Evolutionary conservation across 495 filamentous ascomycete species (phyloP).

Genomic region (Apiosordaria backusii): DNA sequence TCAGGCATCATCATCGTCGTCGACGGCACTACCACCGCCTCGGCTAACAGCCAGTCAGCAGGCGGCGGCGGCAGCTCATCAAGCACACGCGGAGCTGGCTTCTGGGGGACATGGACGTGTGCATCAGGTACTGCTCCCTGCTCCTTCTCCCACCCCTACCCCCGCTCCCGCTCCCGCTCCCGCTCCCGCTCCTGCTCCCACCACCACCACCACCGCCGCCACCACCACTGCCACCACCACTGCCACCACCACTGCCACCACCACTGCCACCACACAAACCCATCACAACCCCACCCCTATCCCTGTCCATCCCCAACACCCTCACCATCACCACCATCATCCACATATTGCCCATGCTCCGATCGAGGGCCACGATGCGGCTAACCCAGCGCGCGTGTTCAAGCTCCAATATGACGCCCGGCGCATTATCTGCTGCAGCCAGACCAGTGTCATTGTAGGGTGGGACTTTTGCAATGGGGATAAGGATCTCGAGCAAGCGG

Average conservation of each 20-base stretch:
- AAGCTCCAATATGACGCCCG: constrained; percentile 95
- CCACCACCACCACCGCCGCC: background rate
- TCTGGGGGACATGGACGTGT: constrained; percentile 19
- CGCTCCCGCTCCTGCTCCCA: constrained; percentile 1
- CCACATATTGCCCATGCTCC: constrained; percentile 22
- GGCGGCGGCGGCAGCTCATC: constrained; percentile 22
- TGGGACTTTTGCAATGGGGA: constrained; percentile 98
- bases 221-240: constrained; percentile 2
- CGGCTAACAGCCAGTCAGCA: constrained; percentile 12
- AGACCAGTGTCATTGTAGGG: constrained; percentile 85
- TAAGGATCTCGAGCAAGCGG: constrained; percentile 72
- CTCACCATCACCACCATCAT: constrained; percentile 17
- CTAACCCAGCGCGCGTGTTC: constrained; percentile 72
- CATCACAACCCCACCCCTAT: background rate
- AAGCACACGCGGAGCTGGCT: constrained; percentile 23
- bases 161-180: constrained; percentile 13
- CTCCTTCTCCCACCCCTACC: constrained; percentile 10
- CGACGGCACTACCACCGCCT: background rate
- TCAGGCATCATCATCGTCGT: background rate
- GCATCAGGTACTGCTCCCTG: constrained; percentile 29
- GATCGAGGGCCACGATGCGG: constrained; percentile 34
- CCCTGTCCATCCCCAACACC: background rate
- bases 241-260: no score
- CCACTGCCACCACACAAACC: no score
- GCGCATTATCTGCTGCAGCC: constrained; percentile 89